phyloP scores from a whole-genome alignment of 2,329 filamentous ascomycete genomes.

The Phialophora expanda region DNA sequence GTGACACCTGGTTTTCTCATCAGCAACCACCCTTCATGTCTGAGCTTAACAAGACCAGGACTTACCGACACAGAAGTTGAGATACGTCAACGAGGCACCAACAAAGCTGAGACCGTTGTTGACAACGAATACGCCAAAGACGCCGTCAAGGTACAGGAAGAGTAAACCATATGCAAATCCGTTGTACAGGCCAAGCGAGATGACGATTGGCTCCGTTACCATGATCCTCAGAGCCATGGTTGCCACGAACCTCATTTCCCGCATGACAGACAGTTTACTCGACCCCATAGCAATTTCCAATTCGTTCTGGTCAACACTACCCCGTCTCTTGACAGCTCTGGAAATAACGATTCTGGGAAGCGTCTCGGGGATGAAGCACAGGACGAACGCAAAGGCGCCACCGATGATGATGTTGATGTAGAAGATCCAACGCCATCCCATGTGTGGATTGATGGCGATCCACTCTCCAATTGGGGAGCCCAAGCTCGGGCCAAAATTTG shows the following conservation, averaged over 20 bases:
- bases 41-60: not conserved
- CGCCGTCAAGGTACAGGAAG: constrained; percentile 52
- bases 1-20: constrained; percentile 41
- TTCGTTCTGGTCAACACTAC: constrained; percentile 41
- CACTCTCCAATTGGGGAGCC: constrained; percentile 51
- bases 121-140: constrained; percentile 52
- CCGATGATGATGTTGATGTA: constrained; percentile 50
- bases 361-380: constrained; percentile 51
- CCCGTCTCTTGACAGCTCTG: constrained; percentile 43
- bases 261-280: constrained; percentile 46
- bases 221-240: constrained; percentile 53
- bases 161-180: constrained; percentile 52
- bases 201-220: constrained; percentile 52
- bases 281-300: constrained; percentile 44
- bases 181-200: constrained; percentile 45
- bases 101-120: constrained; percentile 50
- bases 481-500: constrained; percentile 50
- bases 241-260: constrained; percentile 49
- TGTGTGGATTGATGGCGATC: constrained; percentile 46
- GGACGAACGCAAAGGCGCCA: constrained; percentile 45
- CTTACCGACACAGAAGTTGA: constrained; percentile 50
- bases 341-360: constrained; percentile 49
- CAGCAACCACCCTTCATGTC: not conserved
- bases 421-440: constrained; percentile 48
- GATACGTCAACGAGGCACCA: constrained; percentile 49